These are phyloP conservation scores for Alternaria triticimaculans DNA, from an alignment of 2,329 filamentous ascomycete genomes.

Conservation along the genomic window DNA sequence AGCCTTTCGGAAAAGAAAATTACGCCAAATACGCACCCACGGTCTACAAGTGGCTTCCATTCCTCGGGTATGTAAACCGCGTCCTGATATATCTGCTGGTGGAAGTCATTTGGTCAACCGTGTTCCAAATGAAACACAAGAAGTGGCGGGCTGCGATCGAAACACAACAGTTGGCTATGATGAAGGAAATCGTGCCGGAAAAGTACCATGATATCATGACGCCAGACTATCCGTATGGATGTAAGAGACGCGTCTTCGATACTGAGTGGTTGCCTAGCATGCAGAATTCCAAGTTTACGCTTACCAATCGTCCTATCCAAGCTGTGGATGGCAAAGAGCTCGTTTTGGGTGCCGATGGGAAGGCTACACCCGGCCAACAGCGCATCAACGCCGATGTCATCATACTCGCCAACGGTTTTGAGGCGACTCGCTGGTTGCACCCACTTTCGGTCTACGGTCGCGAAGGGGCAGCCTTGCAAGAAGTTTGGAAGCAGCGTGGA, in stretches of 20 bases:
- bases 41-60: neutral
- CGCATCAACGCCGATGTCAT: neutral
- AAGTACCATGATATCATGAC: slow-evolving; percentile 26
- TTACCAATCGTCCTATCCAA: neutral
- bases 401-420: neutral
- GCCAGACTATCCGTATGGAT: slow-evolving; percentile 32
- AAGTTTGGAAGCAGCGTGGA: neutral
- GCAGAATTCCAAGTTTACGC: slow-evolving; percentile 7
- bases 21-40: neutral
- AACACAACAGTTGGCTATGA: neutral
- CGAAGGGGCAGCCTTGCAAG: neutral
- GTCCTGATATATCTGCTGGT: slow-evolving; percentile 2
- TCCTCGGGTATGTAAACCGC: slow-evolving; percentile 1
- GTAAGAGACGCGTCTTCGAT: slow-evolving; percentile 43
- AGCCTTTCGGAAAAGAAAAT: slow-evolving; percentile 6
- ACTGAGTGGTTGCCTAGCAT: slow-evolving; percentile 16
- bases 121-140: neutral
- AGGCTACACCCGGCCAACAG: neutral
- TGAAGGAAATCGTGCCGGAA: slow-evolving; percentile 1
- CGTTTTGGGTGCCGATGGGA: neutral
- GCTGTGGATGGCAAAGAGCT: neutral
- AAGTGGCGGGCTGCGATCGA: slow-evolving; percentile 3
- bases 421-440: neutral
- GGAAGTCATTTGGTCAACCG: neutral
- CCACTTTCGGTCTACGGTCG: neutral